Conservation (phyloP, 495 filamentous ascomycete species). For the Glarea lozoyensis region DNA sequence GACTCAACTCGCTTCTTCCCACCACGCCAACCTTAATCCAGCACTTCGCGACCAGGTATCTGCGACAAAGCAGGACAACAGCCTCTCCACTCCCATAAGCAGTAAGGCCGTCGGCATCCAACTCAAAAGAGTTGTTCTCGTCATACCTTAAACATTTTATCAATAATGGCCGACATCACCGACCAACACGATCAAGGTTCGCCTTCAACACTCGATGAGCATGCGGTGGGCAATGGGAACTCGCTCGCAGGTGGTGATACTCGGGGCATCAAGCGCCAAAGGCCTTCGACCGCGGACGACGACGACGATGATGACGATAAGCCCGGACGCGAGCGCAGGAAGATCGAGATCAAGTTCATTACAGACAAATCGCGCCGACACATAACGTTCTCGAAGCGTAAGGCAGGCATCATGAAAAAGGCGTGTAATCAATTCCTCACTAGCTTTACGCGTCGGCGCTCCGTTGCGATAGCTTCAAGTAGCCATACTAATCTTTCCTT, state of each 20-base stretch:
- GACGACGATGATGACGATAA: constrained; percentile 99
- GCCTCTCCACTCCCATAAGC: constrained; percentile 16
- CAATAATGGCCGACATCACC: constrained; percentile 50
- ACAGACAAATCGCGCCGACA: constrained; percentile 99
- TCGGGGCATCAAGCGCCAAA: constrained; percentile 84
- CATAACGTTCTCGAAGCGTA: constrained; percentile 99
- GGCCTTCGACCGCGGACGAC: constrained; percentile 76
- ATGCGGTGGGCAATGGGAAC: constrained; percentile 56
- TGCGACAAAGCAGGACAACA: constrained; percentile 18
- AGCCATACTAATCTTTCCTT: constrained; percentile 23
- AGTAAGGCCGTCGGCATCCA: constrained; percentile 24
- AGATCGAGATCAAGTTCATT: constrained; percentile 99
- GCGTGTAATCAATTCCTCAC: constrained; percentile 39
- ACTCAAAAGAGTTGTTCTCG: constrained; percentile 23
- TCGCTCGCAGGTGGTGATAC: constrained; percentile 37
- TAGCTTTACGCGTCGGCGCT: constrained; percentile 18
- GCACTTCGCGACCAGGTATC: constrained; percentile 16
- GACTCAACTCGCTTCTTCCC: constrained; percentile 7
- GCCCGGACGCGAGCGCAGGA: constrained; percentile 93
- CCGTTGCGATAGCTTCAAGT: constrained; percentile 4
- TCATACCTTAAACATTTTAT: constrained; percentile 19
- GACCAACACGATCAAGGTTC: constrained; percentile 51
- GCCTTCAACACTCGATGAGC: constrained; percentile 53
- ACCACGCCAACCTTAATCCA: constrained; percentile 22
- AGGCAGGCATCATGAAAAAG: constrained; percentile 99